Evolutionary conservation across 2,329 filamentous ascomycete genomes (phyloP).

Genomic region (Fusarium tanahbumbuense): DNA sequence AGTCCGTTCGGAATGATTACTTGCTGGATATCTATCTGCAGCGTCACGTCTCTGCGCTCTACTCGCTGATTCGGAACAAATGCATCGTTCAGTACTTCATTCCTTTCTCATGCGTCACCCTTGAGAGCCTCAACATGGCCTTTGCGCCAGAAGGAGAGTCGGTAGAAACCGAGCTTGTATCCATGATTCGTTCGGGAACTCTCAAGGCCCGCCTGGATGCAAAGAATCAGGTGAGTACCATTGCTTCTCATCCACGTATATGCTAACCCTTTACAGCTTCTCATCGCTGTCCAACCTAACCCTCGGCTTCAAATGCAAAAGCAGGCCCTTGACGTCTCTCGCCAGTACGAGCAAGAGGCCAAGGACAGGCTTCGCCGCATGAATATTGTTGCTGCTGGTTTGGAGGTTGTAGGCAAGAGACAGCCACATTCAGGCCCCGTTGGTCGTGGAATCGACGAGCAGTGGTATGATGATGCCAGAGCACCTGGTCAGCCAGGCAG

Average conservation of each 20-base stretch:
- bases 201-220: conserved; percentile 86
- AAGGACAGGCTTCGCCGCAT: conserved; percentile 81
- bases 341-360: conserved; percentile 78
- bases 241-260: neutral
- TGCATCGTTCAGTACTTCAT: conserved; percentile 94
- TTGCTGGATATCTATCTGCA: conserved; percentile 90
- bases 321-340: conserved; percentile 74
- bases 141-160: conserved; percentile 74
- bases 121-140: conserved; percentile 80
- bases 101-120: conserved; percentile 87
- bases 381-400: conserved; percentile 77
- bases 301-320: conserved; percentile 76
- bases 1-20: conserved; percentile 85
- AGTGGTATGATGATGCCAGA: conserved; percentile 51
- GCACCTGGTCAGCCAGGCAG: conserved; percentile 9
- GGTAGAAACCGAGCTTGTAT: conserved; percentile 79
- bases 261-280: conserved; percentile 61
- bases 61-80: conserved; percentile 82
- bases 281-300: conserved; percentile 77
- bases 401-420: conserved; percentile 68
- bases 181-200: conserved; percentile 78
- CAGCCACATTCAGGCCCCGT: conserved; percentile 25
- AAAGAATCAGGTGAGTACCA: conserved; percentile 72
- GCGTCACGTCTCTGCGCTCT: conserved; percentile 76
- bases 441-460: conserved; percentile 45